Percentiles rank a stretch among this genome's conserved stretches.
These are phyloP conservation scores for Volvariella surrecta DNA, from an alignment of 1,284 basidiomycete genomes.

Conservation along the genomic window DNA sequence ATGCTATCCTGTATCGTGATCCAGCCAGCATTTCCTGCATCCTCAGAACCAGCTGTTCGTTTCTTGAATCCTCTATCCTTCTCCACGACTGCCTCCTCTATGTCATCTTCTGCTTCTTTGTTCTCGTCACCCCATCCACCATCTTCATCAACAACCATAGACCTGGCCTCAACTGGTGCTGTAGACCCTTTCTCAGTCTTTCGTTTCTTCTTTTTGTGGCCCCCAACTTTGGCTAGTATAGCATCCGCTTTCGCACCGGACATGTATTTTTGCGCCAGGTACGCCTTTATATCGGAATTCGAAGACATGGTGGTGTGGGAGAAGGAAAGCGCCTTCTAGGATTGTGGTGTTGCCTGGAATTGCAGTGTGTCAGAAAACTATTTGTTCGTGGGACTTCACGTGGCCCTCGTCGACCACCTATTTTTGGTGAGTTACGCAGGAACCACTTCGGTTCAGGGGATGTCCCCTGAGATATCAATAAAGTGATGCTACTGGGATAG, in stretches of 20 bases:
- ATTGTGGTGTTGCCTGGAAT: too few relatives aligned
- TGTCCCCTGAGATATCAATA: too few relatives aligned
- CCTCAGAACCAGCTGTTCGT: constrained; percentile 41
- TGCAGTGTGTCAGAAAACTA: too few relatives aligned
- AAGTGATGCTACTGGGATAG: too few relatives aligned
- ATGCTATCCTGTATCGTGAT: constrained; percentile 34
- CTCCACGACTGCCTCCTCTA: constrained; percentile 52
- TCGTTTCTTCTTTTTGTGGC: constrained; percentile 68
- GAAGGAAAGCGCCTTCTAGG: not conserved
- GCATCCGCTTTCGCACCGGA: constrained; percentile 95
- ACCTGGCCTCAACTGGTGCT: constrained; percentile 20
- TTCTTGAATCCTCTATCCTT: constrained; percentile 74
- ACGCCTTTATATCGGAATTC: constrained; percentile 60
- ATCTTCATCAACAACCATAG: constrained; percentile 61
- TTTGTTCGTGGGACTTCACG: too few relatives aligned
- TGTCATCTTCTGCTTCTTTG: constrained; percentile 47
- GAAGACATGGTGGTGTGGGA: constrained; percentile 21
- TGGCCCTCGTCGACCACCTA: too few relatives aligned
- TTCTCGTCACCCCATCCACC: constrained; percentile 48
- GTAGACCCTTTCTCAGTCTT: constrained; percentile 33
- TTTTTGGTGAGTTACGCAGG: too few relatives aligned
- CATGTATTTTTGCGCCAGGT: constrained; percentile 88
- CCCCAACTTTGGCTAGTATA: constrained; percentile 66
- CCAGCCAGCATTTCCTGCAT: constrained; percentile 25
- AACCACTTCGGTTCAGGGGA: too few relatives aligned